Evolutionary conservation across 1,284 basidiomycete species (phyloP), one percentile per base, ranked within the genome.

Genomic region (Trichosporon asahii): DNA sequence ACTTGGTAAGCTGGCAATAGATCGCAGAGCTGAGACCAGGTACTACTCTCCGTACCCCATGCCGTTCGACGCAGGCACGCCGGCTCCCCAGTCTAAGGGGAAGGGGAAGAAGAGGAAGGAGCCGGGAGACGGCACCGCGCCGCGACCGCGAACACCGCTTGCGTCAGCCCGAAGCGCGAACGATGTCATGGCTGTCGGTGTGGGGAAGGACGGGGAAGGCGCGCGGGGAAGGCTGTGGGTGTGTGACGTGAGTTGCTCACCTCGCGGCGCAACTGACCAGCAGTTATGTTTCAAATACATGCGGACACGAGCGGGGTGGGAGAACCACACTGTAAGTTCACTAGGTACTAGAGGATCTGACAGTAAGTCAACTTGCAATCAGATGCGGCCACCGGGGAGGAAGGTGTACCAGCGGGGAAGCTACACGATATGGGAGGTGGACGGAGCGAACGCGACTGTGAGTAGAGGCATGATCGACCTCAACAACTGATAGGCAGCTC

Each of bases 281-380:
- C 67, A 83, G 82, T 88, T 90, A 69, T 99, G 96, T 85, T 97
- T 98, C 89, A 98, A 97, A 84, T 99, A 98, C 82, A 94, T 95
- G 90, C 85, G 88, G 2, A 90, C 93, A 53, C 87, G 88, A 21
- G 83, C 85, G 1, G 85, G 86, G 23, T 94, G 91, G 88, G 90
- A 92, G 72, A 77, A 88, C 63, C 94, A 97, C 80, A 85, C 86
- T 67, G 92, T 93, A 74, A 77, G 89, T 85, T 21, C 9, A 8
- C 40, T 6, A 0, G 2, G 3, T n/a, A 4, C 14, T 1, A n/a
- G 49, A n/a, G 18, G 11, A 31, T 7, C 71, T 65, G 64, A 67
- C 64, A 7, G 11, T 27, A 82, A 94, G 91, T 90, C 88, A 79
- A 86, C 85, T 60, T 98, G 96, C 79, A 85, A 85, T 3, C 81